Percentiles rank a stretch among this genome's conserved stretches.
These are phyloP conservation scores for Talaromyces sp. DNA, from an alignment of 2,329 filamentous ascomycete species.

Conservation along the genomic window DNA sequence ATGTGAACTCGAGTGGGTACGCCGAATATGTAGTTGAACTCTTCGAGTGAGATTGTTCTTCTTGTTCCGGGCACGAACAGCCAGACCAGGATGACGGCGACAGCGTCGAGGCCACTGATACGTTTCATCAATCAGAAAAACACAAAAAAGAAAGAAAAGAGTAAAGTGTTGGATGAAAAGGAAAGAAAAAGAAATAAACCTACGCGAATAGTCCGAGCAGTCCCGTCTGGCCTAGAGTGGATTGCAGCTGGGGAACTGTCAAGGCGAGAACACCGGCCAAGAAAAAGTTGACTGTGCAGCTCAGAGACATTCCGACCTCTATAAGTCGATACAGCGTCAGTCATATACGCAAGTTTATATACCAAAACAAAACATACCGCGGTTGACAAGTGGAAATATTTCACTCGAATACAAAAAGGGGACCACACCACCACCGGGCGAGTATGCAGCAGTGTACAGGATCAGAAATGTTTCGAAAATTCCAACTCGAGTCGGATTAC, in stretches of 20 bases:
- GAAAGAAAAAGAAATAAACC: too few species aligned
- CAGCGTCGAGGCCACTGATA: conserved; percentile 9
- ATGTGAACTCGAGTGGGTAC: conserved; percentile 28
- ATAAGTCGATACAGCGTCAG: neutral
- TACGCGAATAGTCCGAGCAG: conserved; percentile 12
- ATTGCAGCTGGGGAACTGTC: conserved; percentile 9
- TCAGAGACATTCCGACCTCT: conserved; percentile 13
- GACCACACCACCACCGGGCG: conserved; percentile 10
- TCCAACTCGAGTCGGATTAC: conserved; percentile 3
- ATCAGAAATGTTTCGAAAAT: conserved; percentile 7
- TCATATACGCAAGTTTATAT: neutral
- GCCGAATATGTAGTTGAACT: conserved; percentile 38
- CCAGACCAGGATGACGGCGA: conserved; percentile 13
- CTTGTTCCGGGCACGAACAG: conserved; percentile 14
- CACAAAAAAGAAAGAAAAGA: neutral
- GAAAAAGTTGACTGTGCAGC: conserved; percentile 9
- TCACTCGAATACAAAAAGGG: conserved; percentile 12
- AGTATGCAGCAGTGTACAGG: conserved; percentile 10
- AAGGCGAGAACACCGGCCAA: conserved; percentile 8
- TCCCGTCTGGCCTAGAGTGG: conserved; percentile 6
- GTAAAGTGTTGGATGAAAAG: neutral
- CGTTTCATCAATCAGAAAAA: neutral
- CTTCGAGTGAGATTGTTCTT: conserved; percentile 36
- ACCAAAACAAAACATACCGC: conserved; percentile 1
- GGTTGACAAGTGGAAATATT: conserved; percentile 10